These are phyloP conservation scores for Metschnikowia lochheadii DNA, from an alignment of 805 yeast species.

Conservation along the genomic window DNA sequence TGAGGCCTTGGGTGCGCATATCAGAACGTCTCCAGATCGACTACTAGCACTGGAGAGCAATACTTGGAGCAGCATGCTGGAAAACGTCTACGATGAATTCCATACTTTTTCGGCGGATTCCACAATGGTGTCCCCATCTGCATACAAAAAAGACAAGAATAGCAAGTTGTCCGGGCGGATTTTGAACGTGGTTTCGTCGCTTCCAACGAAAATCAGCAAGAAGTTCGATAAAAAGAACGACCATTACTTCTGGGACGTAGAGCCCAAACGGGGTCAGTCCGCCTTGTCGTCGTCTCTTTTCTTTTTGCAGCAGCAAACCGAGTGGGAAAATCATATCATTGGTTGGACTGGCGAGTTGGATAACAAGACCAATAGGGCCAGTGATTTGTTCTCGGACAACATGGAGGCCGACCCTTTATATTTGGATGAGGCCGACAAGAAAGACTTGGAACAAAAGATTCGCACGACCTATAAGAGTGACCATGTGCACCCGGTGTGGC, in stretches of 20 bases:
- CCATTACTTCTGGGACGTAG: constrained; percentile 51
- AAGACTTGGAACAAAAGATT: constrained; percentile 44
- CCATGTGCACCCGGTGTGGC: constrained; percentile 83
- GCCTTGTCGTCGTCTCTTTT: constrained; percentile 76
- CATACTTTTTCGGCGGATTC: constrained; percentile 20
- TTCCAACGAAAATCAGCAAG: constrained; percentile 59
- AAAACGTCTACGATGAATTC: constrained; percentile 18
- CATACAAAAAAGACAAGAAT: constrained; percentile 23
- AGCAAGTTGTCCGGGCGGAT: constrained; percentile 59
- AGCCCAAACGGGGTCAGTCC: constrained; percentile 73
- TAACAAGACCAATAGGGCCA: constrained; percentile 22
- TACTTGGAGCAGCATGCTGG: constrained; percentile 8
- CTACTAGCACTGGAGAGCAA: neutral
- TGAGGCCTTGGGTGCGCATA: neutral
- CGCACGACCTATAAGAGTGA: constrained; percentile 43
- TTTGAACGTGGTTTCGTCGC: constrained; percentile 59
- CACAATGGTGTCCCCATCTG: constrained; percentile 26
- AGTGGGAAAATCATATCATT: constrained; percentile 84
- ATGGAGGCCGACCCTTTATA: constrained; percentile 56
- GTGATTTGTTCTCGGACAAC: constrained; percentile 23
- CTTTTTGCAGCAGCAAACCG: constrained; percentile 57
- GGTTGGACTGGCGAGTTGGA: constrained; percentile 95
- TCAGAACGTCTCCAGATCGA: neutral
- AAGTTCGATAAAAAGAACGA: constrained; percentile 27
- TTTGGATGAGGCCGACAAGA: constrained; percentile 53